Evolutionary conservation across 768 basidiomycete species (phyloP), one percentile per base, ranked within the genome.

Genomic region (Boletus subparvulus): DNA sequence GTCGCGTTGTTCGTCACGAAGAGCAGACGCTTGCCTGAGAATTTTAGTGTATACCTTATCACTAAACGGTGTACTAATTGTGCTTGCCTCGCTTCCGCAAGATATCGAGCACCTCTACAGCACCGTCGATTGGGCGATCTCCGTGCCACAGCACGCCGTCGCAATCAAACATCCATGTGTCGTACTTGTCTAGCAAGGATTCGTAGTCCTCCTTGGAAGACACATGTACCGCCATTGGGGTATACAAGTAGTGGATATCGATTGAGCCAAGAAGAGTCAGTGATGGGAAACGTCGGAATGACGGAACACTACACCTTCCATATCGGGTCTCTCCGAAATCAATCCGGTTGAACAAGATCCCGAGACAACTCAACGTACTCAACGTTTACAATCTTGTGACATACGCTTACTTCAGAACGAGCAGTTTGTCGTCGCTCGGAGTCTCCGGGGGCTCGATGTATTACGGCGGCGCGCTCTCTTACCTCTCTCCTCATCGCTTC

Each of bases 1-100:
- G 88, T 92, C 45, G 96, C 95, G 70, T 98, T 99, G 76, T 99
- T 99, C 17, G 95, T 98, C 49, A 97, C 94, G 67, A 98, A 98
- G 11, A 98, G 74, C 33, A 97, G 76, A 57, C 80, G 79, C 92
- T 98, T 68, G 80, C 93, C 93, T 71, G 55, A 44, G 13, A 6
- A 26, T 24, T 36, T 33, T 26, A 26, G 41, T 56, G 59, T 46
- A 51, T 58, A 19, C 14, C 53, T 44, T 16, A 50, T 45, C 32
- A 24, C 12, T 50, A 48, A 52, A 57, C 19, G 19, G 37, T 54
- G 41, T 60, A 39, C 17, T 47, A 50, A n/a, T 19, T 1, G 35
- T 49, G 69, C 90, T 66, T 73, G 91, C 93, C 87, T 71, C 80
- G 80, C 56, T 78, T 77, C 59, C 94, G 83, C 61, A 97, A 76